These are phyloP conservation scores for Lobosporangium transversale DNA, from an alignment of 192 early-diverging fungal species.

Conservation along the genomic window DNA sequence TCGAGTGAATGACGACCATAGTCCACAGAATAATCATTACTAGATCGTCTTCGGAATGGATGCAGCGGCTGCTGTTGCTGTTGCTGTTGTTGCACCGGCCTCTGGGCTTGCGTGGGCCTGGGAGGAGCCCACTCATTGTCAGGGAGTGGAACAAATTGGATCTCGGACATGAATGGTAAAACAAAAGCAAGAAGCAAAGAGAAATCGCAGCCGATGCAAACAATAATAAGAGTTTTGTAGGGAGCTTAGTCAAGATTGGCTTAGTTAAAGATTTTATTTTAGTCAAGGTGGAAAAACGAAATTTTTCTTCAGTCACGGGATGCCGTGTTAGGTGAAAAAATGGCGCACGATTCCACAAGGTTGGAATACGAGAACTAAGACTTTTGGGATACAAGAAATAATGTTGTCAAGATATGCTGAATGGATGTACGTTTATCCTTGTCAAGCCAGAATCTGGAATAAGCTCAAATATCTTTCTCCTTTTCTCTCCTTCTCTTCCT, in stretches of 20 bases:
- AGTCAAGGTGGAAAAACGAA: not conserved
- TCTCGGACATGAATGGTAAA: not conserved
- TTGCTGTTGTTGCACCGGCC: slow-evolving; percentile 1
- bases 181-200: not conserved
- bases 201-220: not conserved
- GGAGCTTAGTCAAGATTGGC: no score
- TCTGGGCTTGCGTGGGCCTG: not conserved
- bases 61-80: not conserved
- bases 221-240: no score
- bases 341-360: not conserved
- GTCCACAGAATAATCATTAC: not conserved
- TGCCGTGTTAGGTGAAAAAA: no score
- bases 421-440: not conserved
- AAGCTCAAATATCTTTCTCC: not conserved
- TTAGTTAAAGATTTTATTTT: not conserved
- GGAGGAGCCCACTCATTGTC: slow-evolving; percentile 16
- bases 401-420: not conserved
- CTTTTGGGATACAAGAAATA: not conserved
- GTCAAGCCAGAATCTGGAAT: not conserved
- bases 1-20: not conserved
- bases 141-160: slow-evolving; percentile 1
- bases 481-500: slow-evolving; percentile 2
- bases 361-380: not conserved
- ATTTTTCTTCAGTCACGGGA: not conserved
- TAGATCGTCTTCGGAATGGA: not conserved